A percentile compares a stretch with the other conserved stretches of the same genome.
Conservation (phyloP, 2,329 filamentous ascomycete genomes). For the Fonsecaea pedrosoi region DNA sequence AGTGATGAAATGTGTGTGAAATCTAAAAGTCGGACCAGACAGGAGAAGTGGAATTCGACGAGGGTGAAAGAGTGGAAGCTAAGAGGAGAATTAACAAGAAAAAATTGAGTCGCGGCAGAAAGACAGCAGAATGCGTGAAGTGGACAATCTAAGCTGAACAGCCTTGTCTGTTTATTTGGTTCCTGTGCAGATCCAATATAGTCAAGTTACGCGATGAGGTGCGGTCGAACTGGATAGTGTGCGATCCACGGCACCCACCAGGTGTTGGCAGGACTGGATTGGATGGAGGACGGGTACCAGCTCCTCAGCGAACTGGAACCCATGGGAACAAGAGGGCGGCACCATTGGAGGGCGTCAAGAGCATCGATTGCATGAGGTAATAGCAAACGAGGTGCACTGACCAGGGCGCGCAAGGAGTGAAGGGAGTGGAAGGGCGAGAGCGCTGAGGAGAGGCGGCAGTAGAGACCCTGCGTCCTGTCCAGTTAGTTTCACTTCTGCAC, state of each 20-base stretch:
- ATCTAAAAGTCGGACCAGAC: not conserved
- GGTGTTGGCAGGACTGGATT: not conserved
- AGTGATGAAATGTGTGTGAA: not conserved
- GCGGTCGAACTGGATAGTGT: not conserved
- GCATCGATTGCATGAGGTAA: not conserved
- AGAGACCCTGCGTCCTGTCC: not conserved
- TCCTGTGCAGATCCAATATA: not conserved
- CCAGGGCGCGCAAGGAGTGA: not conserved
- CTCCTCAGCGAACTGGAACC: not conserved
- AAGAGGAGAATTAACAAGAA: not conserved
- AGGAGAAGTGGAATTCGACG: not conserved
- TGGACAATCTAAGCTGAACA: not conserved
- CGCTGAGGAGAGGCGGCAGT: not conserved
- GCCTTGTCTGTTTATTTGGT: constrained; percentile 1
- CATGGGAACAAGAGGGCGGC: not conserved
- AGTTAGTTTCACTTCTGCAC: not conserved
- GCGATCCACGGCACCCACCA: not conserved
- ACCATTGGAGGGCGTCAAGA: not conserved
- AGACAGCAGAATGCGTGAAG: not conserved
- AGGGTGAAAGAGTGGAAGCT: not conserved
- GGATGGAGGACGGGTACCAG: not conserved
- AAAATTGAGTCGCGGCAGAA: not conserved
- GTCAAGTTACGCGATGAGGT: not conserved
- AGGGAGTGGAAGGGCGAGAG: not conserved
- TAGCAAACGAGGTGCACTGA: not conserved